Evolutionary conservation across 129 eudicot genomes (phyloP).

Genomic region (Saussurea involucrata): DNA sequence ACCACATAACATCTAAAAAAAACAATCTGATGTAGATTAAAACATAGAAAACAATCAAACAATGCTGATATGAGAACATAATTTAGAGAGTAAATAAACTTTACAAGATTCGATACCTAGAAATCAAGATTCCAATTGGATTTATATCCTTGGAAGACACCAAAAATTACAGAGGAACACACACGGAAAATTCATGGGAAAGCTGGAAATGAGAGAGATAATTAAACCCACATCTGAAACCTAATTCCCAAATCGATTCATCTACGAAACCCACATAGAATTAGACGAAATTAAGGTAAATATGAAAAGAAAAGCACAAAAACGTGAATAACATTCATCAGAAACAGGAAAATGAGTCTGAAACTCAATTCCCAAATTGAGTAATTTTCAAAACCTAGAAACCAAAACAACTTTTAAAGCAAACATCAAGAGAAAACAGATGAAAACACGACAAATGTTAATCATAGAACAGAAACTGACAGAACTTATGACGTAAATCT

Average conservation of each 20-base stretch:
- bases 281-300: not conserved
- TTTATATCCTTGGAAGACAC: not conserved
- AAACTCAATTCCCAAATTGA: constrained; percentile 1
- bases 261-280: constrained; percentile 2
- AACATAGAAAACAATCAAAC: not conserved
- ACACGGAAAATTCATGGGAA: not conserved
- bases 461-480: too few relatives aligned
- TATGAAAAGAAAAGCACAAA: not conserved
- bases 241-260: not conserved
- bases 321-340: not conserved
- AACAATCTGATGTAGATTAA: not conserved
- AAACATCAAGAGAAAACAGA: too few relatives aligned
- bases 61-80: too few relatives aligned
- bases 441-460: too few relatives aligned
- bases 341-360: too few relatives aligned
- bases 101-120: not conserved
- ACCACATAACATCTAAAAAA: not conserved
- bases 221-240: not conserved
- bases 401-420: not conserved
- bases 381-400: not conserved
- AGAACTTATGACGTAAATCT: too few relatives aligned
- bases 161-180: not conserved
- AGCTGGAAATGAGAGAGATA: not conserved
- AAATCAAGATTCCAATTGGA: not conserved
- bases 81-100: not conserved